These are phyloP conservation scores for Amyloporia xantha DNA, from an alignment of 768 basidiomycete genomes.

Conservation along the genomic window DNA sequence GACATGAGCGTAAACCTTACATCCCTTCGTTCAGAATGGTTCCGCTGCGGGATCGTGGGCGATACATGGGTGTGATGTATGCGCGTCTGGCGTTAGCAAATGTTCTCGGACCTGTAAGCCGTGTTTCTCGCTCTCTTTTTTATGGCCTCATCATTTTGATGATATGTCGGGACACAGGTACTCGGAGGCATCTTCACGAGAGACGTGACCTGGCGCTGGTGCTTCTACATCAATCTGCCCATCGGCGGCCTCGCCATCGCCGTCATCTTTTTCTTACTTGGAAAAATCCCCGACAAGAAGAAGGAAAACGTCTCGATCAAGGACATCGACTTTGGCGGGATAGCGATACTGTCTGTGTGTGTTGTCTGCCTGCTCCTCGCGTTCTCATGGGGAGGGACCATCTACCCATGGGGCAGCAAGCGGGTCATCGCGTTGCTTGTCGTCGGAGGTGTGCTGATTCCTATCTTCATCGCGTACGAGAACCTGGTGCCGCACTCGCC, in stretches of 20 bases:
- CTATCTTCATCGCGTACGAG: conserved; percentile 18
- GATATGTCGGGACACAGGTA: not conserved
- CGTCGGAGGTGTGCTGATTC: conserved; percentile 15
- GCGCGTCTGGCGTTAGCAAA: conserved; percentile 2
- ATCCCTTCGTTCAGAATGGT: not conserved
- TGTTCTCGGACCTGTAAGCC: conserved; percentile 4
- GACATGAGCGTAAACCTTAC: not conserved
- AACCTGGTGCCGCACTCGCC: conserved; percentile 3
- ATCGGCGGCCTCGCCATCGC: conserved; percentile 16
- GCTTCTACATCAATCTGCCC: conserved; percentile 17
- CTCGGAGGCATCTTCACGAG: conserved; percentile 17
- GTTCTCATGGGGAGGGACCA: conserved; percentile 18
- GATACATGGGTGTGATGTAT: conserved; percentile 6
- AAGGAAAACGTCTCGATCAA: conserved; percentile 1
- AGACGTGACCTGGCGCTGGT: conserved; percentile 23
- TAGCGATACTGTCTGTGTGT: conserved; percentile 16
- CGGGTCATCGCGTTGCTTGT: conserved; percentile 19
- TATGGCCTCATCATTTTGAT: too few species aligned
- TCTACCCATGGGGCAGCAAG: conserved; percentile 11
- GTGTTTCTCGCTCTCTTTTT: not conserved
- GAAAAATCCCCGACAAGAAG: conserved; percentile 18
- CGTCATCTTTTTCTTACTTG: conserved; percentile 15
- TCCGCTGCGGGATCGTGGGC: conserved; percentile 5
- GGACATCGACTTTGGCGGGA: conserved; percentile 22
- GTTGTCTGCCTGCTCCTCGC: conserved; percentile 22